Evolutionary conservation across 2,329 filamentous ascomycete genomes (phyloP).

Genomic region (Mycocentrospora acerina): DNA sequence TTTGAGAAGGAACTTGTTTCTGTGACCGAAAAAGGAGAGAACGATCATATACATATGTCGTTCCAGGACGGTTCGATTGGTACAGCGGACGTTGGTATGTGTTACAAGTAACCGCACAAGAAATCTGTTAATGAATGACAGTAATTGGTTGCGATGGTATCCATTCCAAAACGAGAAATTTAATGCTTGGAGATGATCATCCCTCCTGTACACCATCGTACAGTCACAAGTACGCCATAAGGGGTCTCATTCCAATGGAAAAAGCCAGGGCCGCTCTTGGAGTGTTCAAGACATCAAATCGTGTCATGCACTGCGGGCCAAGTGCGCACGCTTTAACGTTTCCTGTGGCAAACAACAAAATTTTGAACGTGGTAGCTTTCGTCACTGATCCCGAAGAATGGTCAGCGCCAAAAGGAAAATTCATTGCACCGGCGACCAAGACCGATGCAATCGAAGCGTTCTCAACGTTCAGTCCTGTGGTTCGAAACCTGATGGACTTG

Average conservation of each 20-base stretch:
- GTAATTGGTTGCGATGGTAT: conserved; percentile 53
- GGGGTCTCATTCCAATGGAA: conserved; percentile 31
- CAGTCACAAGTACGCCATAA: conserved; percentile 17
- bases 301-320: conserved; percentile 19
- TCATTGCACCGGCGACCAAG: conserved; percentile 7
- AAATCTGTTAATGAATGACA: conserved; percentile 1
- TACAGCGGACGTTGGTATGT: conserved; percentile 23
- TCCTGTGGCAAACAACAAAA: conserved; percentile 12
- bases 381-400: conserved; percentile 12
- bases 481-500: conserved; percentile 7
- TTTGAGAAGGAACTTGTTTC: conserved; percentile 11
- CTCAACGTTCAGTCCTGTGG: conserved; percentile 4
- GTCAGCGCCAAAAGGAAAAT: conserved; percentile 1
- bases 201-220: conserved; percentile 12
- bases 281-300: conserved; percentile 13
- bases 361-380: conserved; percentile 18
- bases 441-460: conserved; percentile 9
- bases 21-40: conserved; percentile 8
- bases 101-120: not conserved
- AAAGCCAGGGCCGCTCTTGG: conserved; percentile 39
- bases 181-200: conserved; percentile 7
- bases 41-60: conserved; percentile 2
- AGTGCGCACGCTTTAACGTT: conserved; percentile 13
- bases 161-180: conserved; percentile 25
- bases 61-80: conserved; percentile 37